Base-by-base conservation (phyloP, 2,329 filamentous ascomycete genomes). In the Botrytis pseudocinerea region DNA sequence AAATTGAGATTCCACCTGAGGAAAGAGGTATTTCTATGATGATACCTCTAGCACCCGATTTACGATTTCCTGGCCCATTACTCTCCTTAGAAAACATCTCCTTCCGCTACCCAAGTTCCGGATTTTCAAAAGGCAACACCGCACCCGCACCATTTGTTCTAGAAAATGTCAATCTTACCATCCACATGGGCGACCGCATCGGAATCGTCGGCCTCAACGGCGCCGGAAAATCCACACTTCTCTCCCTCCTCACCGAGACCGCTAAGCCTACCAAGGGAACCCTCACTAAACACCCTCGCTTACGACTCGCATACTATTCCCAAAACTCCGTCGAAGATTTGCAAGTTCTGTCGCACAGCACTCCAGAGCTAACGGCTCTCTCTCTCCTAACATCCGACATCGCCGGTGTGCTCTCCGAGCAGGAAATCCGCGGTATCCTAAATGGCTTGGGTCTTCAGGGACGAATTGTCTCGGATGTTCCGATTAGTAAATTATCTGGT, bases 171-270 rank as follows among this genome's bases (percentile, higher is more conserved):
- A 88, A 86, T 68, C 82, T 97, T 20, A 91, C 90, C 0, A 87
- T 97, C 20, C 88, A 92, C 73, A 88, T 90, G 80, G 92, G 93
- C 16, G 92, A 94, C 75, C 87, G 93, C 1, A 84, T 95, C 38
- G 93, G 92, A 0, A 86, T 97, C 59, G 85, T 93, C 38, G 94
- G 93, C 0, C 85, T 96, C 61, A 97, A 97, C 80, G 94, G 93
- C 1, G 88, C 89, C 0, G 94, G 94, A 2, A 97, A 97, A 81
- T 93, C 92, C 1, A 96, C 93, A 0, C 84, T 97, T 16, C 85
- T 95, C 73, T 90, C 88, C 65, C 83, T 95, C 6, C 86, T 95
- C 3, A 89, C 90, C n/a, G 89, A 87, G 0, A 85, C 86, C 22
- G 81, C 86, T 2, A 84, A 83, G 9, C 90, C 91, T 0, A 88